Evolutionary conservation across 164 flowering plant genomes (phyloP).

Genomic region (Vitis amurensis): DNA sequence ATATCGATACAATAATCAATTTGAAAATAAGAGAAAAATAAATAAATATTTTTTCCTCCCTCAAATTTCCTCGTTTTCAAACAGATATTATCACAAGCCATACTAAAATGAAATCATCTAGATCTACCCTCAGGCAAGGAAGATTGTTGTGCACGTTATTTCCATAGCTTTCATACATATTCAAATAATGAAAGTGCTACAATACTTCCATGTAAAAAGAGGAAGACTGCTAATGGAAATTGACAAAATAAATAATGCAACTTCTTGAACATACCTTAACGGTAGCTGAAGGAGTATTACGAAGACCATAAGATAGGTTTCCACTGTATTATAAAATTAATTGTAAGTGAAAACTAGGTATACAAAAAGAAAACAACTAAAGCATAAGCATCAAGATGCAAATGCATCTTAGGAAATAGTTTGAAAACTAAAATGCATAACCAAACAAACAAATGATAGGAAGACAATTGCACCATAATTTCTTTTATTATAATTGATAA

Average conservation of each 20-base stretch:
- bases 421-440: neutral
- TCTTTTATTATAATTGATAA: too few species aligned
- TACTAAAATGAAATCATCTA: neutral
- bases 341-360: neutral
- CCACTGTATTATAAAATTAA: constrained; percentile 51
- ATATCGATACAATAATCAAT: too few species aligned
- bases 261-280: constrained; percentile 45
- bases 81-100: neutral
- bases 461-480: too few species aligned
- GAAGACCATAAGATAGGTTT: constrained; percentile 76
- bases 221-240: neutral
- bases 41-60: too few species aligned
- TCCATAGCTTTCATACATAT: neutral
- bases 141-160: neutral
- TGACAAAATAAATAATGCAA: neutral
- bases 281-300: constrained; percentile 71
- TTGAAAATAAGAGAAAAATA: too few species aligned
- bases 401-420: neutral
- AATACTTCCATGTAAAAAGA: too few species aligned
- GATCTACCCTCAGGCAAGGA: neutral
- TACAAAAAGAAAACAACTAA: neutral
- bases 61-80: neutral
- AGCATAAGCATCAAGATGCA: neutral
- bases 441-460: neutral
- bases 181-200: neutral